Evolutionary conservation across 331 rosid species (phyloP).

Genomic region (Pyrus hybrid): DNA sequence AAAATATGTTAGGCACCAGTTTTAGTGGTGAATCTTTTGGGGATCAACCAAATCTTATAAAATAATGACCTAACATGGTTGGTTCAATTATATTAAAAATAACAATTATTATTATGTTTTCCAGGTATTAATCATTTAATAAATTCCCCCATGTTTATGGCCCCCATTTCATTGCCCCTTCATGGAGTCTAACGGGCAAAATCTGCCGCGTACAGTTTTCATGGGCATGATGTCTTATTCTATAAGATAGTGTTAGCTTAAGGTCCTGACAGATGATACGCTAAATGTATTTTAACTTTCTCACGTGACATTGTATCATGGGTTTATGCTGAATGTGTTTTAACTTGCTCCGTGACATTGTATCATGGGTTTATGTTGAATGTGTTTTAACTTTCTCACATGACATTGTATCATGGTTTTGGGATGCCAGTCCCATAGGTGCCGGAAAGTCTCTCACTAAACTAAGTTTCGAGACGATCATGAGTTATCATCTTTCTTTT

Average conservation of each 20-base stretch:
- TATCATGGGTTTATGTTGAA: too few species aligned
- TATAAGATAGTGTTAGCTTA: too few species aligned
- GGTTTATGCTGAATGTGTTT: too few species aligned
- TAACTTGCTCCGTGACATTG: too few species aligned
- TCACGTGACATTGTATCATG: too few species aligned
- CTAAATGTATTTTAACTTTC: too few species aligned
- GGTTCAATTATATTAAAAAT: background rate
- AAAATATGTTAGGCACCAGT: background rate
- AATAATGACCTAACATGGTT: background rate
- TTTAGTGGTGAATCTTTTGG: background rate
- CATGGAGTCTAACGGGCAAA: background rate
- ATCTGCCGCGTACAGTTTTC: background rate
- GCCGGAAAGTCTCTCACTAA: too few species aligned
- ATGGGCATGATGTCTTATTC: background rate
- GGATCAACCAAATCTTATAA: slow-evolving; percentile 4
- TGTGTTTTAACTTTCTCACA: too few species aligned
- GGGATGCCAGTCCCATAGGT: too few species aligned
- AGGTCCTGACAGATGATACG: too few species aligned
- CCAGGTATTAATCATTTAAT: background rate
- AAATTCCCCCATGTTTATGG: background rate
- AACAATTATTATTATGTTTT: background rate
- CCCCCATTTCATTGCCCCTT: background rate
- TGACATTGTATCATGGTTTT: too few species aligned
- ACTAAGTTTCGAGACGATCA: background rate
- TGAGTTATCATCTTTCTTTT: background rate